Percentiles rank a stretch among this genome's conserved stretches.
These are phyloP conservation scores for Sarocladium brachiariae DNA, from an alignment of 2,329 filamentous ascomycete species.

Conservation along the genomic window DNA sequence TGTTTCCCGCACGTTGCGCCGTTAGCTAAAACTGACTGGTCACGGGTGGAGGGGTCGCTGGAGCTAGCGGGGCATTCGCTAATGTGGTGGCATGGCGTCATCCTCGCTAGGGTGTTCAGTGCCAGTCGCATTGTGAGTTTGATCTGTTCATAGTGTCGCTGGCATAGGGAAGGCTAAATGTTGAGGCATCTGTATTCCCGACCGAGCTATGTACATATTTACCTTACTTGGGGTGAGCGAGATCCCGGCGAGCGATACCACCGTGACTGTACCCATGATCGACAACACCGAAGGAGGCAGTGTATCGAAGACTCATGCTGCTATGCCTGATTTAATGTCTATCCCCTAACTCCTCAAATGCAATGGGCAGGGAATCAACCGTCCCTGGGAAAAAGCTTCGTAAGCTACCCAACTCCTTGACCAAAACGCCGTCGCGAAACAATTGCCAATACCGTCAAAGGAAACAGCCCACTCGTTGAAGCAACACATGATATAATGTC, in stretches of 20 bases:
- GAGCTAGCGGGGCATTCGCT: neutral
- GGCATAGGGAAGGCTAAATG: no score
- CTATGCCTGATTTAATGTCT: neutral
- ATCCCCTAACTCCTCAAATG: conserved; percentile 5
- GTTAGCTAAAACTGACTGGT: neutral
- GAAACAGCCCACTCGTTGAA: neutral
- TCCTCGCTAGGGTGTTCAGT: neutral
- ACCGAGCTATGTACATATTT: no score
- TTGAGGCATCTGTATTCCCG: no score
- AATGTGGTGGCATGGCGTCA: neutral
- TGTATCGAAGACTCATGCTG: no score
- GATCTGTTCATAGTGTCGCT: no score
- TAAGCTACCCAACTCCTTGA: neutral
- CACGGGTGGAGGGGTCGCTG: conserved; percentile 1
- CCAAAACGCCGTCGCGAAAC: conserved; percentile 2
- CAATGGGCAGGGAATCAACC: neutral
- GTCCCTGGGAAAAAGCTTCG: neutral
- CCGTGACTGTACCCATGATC: no score
- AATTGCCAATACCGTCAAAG: neutral
- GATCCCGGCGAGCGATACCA: no score
- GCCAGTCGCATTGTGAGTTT: neutral
- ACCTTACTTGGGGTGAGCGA: no score
- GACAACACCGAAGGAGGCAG: no score
- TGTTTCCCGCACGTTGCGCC: neutral
- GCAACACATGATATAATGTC: no score